A percentile compares a stretch with the other conserved stretches of the same genome.
Conservation (phyloP, 345 rosid species). For the Salix viminalis region DNA sequence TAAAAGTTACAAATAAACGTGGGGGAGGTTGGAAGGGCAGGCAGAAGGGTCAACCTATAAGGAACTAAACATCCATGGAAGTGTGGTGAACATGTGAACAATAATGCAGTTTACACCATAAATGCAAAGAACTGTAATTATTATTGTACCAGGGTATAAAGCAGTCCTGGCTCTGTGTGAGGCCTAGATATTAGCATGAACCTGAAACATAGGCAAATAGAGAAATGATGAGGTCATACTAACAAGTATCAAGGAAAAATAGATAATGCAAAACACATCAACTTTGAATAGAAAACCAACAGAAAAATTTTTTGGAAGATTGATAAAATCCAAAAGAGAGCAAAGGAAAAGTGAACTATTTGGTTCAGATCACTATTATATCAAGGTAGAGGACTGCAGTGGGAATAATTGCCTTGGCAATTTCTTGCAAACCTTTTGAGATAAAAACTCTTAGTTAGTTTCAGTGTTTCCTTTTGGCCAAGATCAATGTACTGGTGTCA, state of each 20-base stretch:
- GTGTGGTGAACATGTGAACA: neutral
- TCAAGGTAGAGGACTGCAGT: neutral
- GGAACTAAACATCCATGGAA: neutral
- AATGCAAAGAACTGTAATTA: neutral
- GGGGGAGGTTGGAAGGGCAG: neutral
- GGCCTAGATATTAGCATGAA: slow-evolving; percentile 86
- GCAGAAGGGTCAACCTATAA: neutral
- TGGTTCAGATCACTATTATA: neutral
- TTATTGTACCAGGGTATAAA: slow-evolving; percentile 68
- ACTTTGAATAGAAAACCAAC: neutral
- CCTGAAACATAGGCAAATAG: slow-evolving; percentile 38
- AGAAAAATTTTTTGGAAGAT: neutral
- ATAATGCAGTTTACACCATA: neutral
- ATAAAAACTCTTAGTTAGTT: too few relatives aligned
- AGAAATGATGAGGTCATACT: slow-evolving; percentile 8
- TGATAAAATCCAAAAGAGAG: neutral
- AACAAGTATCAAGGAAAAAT: neutral
- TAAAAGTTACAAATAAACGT: too few relatives aligned
- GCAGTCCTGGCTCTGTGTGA: slow-evolving; percentile 70
- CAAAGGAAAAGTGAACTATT: neutral
- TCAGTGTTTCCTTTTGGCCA: too few relatives aligned
- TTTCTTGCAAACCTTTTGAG: neutral
- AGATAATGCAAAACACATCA: neutral
- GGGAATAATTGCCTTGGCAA: neutral
- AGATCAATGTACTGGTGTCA: too few relatives aligned